Base-by-base conservation (phyloP, 2,329 filamentous ascomycete species). In the Teratosphaeria gauchensis region DNA sequence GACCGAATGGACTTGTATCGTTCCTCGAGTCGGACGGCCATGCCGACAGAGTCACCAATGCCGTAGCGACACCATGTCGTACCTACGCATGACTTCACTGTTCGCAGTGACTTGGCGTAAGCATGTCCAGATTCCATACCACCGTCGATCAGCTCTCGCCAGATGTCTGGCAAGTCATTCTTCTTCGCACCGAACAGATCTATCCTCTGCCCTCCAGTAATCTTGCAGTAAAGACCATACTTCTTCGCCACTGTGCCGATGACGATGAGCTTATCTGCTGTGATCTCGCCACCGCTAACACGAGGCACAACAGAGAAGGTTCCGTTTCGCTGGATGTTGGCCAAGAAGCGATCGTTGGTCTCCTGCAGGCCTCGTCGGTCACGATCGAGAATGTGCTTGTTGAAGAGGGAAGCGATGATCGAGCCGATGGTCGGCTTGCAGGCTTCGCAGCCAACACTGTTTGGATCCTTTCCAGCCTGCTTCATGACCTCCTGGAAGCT, bases 161-260 rank as follows among this genome's bases (percentile, higher is more conserved):
- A 96, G 66, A 96, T 96, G 14, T 81, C 80, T 2, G 89, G 79
- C 19, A 96, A 79, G 71, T 96, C 90, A 64, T 94, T 88, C 75
- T 95, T 95, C 74, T 85, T 86, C 0, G 91, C 91, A 48, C 91
- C 91, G 68, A 96, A 96, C 85, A 96, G 84, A 73, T 96, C 91
- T 69, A 96, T 95, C 58, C 91, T 84, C 74, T 96, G 91, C 1
- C 89, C 91, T 58, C 91, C 91, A 0, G 91, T 96, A 70, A 96
- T 95, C 75, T 96, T 96, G 69, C 86, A 90, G 75, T 96, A 96
- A 6, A 96, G 77, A 38, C 82, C 81, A 69, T 90, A 95, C 71
- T 92, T 87, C 76, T 89, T 89, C 0, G 90, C 91, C 0, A 96
- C 89, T 58, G 85, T 83, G 0, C 90, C 91, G 60, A 96, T 91